Conservation (phyloP, 768 basidiomycete species). For the Chalciporus piperatus region DNA sequence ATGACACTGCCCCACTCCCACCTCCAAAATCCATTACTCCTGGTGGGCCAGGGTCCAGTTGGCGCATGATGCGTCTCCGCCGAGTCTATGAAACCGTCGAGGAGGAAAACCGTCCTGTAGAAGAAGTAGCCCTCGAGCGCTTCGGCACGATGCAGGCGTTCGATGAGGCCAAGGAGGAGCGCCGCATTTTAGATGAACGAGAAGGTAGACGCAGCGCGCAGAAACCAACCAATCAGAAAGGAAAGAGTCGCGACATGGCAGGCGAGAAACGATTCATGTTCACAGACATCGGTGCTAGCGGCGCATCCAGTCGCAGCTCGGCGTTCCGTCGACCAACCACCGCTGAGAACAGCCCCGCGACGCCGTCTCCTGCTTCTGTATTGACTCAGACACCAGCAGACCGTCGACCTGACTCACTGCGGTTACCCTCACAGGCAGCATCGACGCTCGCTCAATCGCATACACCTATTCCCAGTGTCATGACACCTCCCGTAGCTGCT, state of each 20-base stretch:
- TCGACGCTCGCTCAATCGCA: slow-evolving; percentile 61
- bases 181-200: slow-evolving; percentile 80
- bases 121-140: slow-evolving; percentile 82
- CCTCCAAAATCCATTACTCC: slow-evolving; percentile 57
- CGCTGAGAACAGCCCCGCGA: slow-evolving; percentile 48
- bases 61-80: slow-evolving; percentile 97
- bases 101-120: slow-evolving; percentile 70
- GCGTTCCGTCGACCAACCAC: slow-evolving; percentile 86
- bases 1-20: slow-evolving; percentile 36
- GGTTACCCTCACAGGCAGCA: slow-evolving; percentile 54
- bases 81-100: slow-evolving; percentile 87
- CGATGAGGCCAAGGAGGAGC: slow-evolving; percentile 85
- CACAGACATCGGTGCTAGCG: slow-evolving; percentile 59
- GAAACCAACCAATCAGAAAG: slow-evolving; percentile 35
- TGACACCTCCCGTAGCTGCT: slow-evolving; percentile 61
- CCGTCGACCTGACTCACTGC: slow-evolving; percentile 58
- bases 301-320: slow-evolving; percentile 72
- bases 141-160: slow-evolving; percentile 86
- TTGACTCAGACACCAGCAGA: slow-evolving; percentile 37
- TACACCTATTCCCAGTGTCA: slow-evolving; percentile 88
- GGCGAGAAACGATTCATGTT: slow-evolving; percentile 65
- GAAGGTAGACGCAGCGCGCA: slow-evolving; percentile 49
- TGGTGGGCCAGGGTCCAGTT: slow-evolving; percentile 90
- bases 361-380: slow-evolving; percentile 43
- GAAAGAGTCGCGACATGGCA: slow-evolving; percentile 36